Conservation (phyloP, 345 rosid species). For the Odontarrhena argentea region DNA sequence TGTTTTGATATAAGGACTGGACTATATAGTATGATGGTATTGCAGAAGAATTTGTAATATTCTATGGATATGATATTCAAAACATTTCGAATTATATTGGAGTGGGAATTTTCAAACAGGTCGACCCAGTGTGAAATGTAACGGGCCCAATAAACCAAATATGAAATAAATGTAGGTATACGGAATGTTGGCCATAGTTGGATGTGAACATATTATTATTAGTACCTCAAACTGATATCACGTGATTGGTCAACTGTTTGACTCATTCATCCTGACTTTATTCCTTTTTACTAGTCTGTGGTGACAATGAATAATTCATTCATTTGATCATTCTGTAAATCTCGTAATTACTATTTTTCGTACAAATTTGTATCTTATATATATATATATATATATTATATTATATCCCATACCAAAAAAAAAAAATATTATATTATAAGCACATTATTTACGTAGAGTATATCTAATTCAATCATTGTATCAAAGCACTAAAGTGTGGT, state of each 20-base stretch:
- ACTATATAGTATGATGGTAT: background rate
- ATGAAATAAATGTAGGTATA: conserved; percentile 15
- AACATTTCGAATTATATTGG: background rate
- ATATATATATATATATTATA: too few relatives aligned
- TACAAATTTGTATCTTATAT: too few relatives aligned
- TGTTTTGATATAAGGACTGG: background rate
- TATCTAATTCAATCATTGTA: too few relatives aligned
- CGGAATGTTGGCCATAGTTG: background rate
- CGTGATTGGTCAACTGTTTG: conserved; percentile 13
- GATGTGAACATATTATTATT: background rate
- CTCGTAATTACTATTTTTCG: too few relatives aligned
- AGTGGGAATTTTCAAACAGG: background rate
- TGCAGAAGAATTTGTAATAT: background rate
- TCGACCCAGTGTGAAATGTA: conserved; percentile 1
- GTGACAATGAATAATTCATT: too few relatives aligned
- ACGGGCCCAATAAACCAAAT: background rate
- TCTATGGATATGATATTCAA: background rate
- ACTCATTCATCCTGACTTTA: background rate
- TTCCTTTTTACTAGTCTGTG: too few relatives aligned
- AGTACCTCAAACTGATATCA: conserved; percentile 12
- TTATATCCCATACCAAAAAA: too few relatives aligned
- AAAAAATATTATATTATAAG: too few relatives aligned
- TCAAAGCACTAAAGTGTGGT: too few relatives aligned
- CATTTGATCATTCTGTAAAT: too few relatives aligned
- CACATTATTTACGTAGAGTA: too few relatives aligned